A percentile compares a stretch with the other conserved stretches of the same genome.
Conservation (phyloP, 805 yeast species). For the Torulaspora gathmanii region DNA sequence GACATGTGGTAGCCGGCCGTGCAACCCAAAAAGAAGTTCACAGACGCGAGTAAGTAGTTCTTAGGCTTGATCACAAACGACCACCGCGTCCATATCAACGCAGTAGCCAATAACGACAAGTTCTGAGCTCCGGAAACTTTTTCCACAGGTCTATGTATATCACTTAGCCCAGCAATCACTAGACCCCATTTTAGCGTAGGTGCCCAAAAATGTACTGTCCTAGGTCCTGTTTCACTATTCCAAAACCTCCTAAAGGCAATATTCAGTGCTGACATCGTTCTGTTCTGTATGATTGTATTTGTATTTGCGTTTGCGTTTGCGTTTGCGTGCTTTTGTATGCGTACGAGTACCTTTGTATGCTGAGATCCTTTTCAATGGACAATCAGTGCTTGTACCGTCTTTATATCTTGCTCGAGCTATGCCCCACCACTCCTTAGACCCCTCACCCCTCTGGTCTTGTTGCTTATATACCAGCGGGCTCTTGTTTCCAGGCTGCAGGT, state of each 20-base stretch:
- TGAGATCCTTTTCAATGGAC: neutral
- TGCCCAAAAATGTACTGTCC: slow-evolving; percentile 96
- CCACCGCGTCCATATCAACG: slow-evolving; percentile 98
- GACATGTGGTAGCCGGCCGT: slow-evolving; percentile 83
- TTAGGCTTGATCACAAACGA: slow-evolving; percentile 88
- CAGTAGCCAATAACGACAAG: slow-evolving; percentile 78
- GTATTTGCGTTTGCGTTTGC: too few species aligned
- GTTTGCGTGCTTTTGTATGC: too few species aligned
- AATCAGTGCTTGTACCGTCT: neutral
- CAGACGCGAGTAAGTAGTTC: slow-evolving; percentile 82
- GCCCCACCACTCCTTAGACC: neutral
- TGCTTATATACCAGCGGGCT: neutral
- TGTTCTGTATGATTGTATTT: neutral
- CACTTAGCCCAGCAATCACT: slow-evolving; percentile 87
- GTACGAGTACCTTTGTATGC: too few species aligned
- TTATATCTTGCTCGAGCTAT: neutral
- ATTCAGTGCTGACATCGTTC: slow-evolving; percentile 21
- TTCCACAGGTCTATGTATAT: slow-evolving; percentile 86
- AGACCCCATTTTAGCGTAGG: slow-evolving; percentile 77
- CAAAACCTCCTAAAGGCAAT: slow-evolving; percentile 58
- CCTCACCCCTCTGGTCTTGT: neutral
- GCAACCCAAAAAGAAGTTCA: slow-evolving; percentile 85
- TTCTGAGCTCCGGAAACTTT: slow-evolving; percentile 71
- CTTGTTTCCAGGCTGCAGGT: neutral
- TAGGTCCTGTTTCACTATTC: slow-evolving; percentile 90